phyloP scores from a whole-genome alignment of 176 grass and related monocot genomes.

The Avena insularis region DNA sequence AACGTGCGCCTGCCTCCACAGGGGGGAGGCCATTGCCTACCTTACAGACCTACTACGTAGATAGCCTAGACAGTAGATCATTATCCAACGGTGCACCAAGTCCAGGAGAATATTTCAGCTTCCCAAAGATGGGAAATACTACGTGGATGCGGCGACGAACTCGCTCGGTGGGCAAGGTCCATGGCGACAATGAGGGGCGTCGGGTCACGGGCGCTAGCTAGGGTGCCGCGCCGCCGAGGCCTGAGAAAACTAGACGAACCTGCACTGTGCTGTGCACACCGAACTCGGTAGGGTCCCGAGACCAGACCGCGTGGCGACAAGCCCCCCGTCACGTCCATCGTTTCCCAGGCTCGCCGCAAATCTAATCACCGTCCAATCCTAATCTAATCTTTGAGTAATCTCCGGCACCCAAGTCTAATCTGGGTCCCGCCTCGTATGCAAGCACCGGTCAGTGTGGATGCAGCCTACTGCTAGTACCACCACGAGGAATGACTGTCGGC shows the following conservation, averaged over 20 bases:
- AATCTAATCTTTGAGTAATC: not conserved
- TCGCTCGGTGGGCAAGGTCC: not conserved
- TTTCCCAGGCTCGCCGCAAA: not conserved
- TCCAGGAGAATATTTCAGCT: too few species aligned
- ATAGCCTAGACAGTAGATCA: not conserved
- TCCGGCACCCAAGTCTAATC: not conserved
- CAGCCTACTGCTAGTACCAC: too few species aligned
- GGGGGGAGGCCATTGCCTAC: not conserved
- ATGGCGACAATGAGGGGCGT: not conserved
- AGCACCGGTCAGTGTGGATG: not conserved
- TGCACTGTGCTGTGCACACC: conserved; percentile 28
- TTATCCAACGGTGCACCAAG: not conserved
- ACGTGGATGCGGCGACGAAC: not conserved
- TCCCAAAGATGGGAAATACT: too few species aligned
- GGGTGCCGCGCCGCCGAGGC: not conserved
- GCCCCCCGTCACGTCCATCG: not conserved
- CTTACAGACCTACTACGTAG: not conserved
- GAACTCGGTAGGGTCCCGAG: conserved; percentile 33
- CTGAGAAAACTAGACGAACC: not conserved
- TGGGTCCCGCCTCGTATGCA: not conserved
- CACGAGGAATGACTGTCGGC: too few species aligned
- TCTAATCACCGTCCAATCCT: not conserved
- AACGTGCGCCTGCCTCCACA: not conserved
- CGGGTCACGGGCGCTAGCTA: conserved; percentile 8
- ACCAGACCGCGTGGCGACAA: conserved; percentile 54